A percentile compares a stretch with the other conserved stretches of the same genome.
Evolutionary conservation across 2,329 filamentous ascomycete species (phyloP).

Genomic region (Ophiocordyceps camponoti-rufipedis): DNA sequence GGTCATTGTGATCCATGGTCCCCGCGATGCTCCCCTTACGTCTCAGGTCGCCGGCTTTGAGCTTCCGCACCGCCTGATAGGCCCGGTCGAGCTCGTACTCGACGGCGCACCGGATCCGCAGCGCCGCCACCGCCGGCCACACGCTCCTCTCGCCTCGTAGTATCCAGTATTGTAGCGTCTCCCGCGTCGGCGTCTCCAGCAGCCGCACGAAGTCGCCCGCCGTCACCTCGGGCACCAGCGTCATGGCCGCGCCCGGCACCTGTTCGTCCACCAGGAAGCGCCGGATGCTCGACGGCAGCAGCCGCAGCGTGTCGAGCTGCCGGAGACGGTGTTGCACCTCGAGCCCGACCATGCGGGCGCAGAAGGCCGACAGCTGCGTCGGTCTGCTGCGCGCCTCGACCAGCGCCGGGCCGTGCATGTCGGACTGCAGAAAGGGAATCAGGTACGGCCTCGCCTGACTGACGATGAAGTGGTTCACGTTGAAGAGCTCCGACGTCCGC

Average conservation of each 20-base stretch:
- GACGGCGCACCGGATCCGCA: slow-evolving; percentile 66
- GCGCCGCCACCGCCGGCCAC: slow-evolving; percentile 72
- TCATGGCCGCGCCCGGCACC: slow-evolving; percentile 60
- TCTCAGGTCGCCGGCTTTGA: slow-evolving; percentile 32
- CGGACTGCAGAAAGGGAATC: slow-evolving; percentile 66
- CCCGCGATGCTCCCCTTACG: slow-evolving; percentile 23
- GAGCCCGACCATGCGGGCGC: slow-evolving; percentile 51
- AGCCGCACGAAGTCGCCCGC: slow-evolving; percentile 56
- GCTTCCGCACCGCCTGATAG: slow-evolving; percentile 59
- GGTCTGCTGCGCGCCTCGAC: slow-evolving; percentile 39
- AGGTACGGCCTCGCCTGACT: slow-evolving; percentile 83
- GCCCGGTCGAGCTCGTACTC: slow-evolving; percentile 77
- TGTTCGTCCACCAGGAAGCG: slow-evolving; percentile 70
- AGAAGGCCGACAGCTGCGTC: slow-evolving; percentile 35
- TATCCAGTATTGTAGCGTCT: slow-evolving; percentile 72
- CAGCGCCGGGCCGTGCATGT: slow-evolving; percentile 57
- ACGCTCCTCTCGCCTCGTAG: slow-evolving; percentile 68
- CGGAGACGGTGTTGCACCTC: slow-evolving; percentile 67
- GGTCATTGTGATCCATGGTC: slow-evolving; percentile 5
- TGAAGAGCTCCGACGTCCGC: slow-evolving; percentile 67
- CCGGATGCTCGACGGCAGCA: slow-evolving; percentile 51
- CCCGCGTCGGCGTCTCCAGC: slow-evolving; percentile 64
- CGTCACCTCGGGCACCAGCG: slow-evolving; percentile 64
- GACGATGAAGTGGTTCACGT: slow-evolving; percentile 89
- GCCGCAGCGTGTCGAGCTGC: slow-evolving; percentile 60